Percentiles rank a stretch among this genome's conserved stretches.
These are phyloP conservation scores for Trichoderma aggressivum DNA, from an alignment of 2,329 filamentous ascomycete species.

Conservation along the genomic window DNA sequence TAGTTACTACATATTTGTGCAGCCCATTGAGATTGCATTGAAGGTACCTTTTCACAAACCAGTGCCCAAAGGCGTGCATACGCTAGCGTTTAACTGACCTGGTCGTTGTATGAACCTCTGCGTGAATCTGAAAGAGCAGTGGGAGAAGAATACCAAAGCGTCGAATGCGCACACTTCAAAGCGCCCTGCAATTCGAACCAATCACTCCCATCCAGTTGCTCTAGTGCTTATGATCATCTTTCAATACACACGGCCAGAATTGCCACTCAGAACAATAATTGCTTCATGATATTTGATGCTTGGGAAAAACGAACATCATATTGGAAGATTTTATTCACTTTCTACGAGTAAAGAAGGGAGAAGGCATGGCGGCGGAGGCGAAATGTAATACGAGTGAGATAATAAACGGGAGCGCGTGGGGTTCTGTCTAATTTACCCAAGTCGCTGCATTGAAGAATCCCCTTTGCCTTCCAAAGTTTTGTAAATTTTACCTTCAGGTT, in stretches of 20 bases:
- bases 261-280: no score
- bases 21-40: neutral
- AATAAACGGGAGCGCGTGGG: no score
- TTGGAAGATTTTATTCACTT: neutral
- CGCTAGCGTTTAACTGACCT: neutral
- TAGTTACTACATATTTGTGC: no score
- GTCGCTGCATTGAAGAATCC: no score
- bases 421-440: no score
- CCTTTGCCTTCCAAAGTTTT: no score
- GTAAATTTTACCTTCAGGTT: no score
- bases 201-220: neutral
- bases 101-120: neutral
- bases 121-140: neutral
- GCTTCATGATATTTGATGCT: neutral
- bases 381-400: neutral
- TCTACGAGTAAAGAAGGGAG: neutral
- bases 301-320: neutral
- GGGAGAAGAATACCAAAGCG: neutral
- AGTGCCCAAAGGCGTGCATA: neutral
- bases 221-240: no score
- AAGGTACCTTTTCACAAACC: neutral
- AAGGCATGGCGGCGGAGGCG: neutral
- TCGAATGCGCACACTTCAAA: neutral
- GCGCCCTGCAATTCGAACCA: neutral
- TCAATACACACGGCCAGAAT: no score